These are phyloP conservation scores for Chaetothyriales sp. DNA, from an alignment of 2,329 filamentous ascomycete genomes.

Conservation along the genomic window DNA sequence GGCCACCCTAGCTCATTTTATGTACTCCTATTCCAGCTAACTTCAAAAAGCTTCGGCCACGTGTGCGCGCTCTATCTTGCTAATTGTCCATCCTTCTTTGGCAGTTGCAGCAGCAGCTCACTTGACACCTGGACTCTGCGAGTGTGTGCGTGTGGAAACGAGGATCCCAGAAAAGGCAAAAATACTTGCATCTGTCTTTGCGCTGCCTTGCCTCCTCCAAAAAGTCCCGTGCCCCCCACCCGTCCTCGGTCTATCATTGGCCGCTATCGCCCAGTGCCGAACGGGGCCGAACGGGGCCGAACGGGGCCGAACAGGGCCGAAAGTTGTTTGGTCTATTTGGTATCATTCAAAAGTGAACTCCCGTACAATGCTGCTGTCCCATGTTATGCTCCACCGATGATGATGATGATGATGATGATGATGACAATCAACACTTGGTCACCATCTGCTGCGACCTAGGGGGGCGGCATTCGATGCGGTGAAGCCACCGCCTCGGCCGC, in stretches of 20 bases:
- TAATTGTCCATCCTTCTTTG: not conserved
- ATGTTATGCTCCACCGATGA: not conserved
- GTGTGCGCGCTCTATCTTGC: not conserved
- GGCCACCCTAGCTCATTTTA: not conserved
- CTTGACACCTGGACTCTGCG: not conserved
- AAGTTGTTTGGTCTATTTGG: not conserved
- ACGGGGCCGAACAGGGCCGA: not conserved
- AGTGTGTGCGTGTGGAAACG: not conserved
- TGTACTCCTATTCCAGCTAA: not conserved
- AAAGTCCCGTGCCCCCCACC: not conserved
- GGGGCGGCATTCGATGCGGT: constrained; percentile 47
- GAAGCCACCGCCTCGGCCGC: constrained; percentile 41
- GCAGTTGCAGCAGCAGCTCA: not conserved
- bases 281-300: not conserved
- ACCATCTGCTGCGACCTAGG: constrained; percentile 45
- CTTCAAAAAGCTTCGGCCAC: not conserved
- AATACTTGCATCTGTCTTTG: not conserved
- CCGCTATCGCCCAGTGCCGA: not conserved
- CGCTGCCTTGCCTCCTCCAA: not conserved
- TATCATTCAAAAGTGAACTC: not conserved
- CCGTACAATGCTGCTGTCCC: not conserved
- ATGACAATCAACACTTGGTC: constrained; percentile 17
- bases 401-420: not conserved
- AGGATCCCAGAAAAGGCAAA: not conserved
- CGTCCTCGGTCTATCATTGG: not conserved